phyloP scores from a whole-genome alignment of 164 flowering plant genomes.

The Chloranthus sessilifolius region DNA sequence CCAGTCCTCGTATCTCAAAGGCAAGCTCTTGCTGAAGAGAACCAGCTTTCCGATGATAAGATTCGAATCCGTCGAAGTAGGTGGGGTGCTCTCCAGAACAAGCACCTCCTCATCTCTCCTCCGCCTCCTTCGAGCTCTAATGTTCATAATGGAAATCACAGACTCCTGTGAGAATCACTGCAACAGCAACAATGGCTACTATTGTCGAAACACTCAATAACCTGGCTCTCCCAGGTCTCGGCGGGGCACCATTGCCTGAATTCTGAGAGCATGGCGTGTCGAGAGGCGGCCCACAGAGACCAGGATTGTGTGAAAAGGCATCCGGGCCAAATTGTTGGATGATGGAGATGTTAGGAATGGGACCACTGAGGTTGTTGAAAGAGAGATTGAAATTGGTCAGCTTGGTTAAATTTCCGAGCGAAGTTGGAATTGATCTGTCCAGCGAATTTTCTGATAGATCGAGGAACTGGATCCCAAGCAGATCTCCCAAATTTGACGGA shows the following conservation, averaged over 20 bases:
- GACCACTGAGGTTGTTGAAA: conserved; percentile 67
- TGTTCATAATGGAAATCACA: conserved; percentile 62
- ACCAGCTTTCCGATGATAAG: conserved; percentile 89
- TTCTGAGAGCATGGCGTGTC: conserved; percentile 37
- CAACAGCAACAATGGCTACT: conserved; percentile 90
- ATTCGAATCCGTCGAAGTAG: conserved; percentile 68
- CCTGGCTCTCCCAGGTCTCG: conserved; percentile 31
- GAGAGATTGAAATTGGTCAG: conserved; percentile 71
- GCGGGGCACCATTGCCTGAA: conserved; percentile 16
- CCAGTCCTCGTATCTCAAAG: conserved; percentile 95
- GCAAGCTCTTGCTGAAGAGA: conserved; percentile 85
- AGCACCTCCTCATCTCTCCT: conserved; percentile 30
- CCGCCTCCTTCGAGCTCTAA: conserved; percentile 43
- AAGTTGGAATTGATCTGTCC: conserved; percentile 59
- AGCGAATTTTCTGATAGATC: conserved; percentile 72
- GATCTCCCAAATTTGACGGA: conserved; percentile 54
- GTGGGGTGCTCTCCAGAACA: conserved; percentile 67
- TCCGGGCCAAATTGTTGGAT: conserved; percentile 54
- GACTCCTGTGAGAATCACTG: conserved; percentile 71
- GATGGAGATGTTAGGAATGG: conserved; percentile 44
- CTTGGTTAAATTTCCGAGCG: conserved; percentile 52
- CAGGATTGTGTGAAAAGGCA: conserved; percentile 65
- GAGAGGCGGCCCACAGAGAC: conserved; percentile 77
- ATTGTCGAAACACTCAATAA: conserved; percentile 66
- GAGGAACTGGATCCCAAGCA: conserved; percentile 40